Evolutionary conservation across 805 yeast genomes (phyloP).

Genomic region (Wickerhamiella lipophila): DNA sequence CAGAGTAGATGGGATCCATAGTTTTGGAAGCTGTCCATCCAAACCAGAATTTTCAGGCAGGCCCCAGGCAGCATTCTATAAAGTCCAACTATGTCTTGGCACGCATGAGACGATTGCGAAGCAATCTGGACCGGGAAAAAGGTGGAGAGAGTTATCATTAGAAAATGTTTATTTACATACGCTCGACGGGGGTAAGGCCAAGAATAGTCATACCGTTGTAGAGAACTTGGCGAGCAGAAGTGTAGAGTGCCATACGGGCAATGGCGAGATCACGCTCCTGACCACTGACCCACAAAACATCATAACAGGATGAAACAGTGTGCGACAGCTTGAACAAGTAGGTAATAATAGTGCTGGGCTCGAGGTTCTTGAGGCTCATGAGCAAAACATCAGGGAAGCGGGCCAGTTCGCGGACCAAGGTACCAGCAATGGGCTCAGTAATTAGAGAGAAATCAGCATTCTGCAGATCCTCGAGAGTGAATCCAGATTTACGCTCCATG

Average conservation of each 20-base stretch:
- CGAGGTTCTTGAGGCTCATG: slow-evolving; percentile 70
- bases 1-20: too few species aligned
- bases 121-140: background rate
- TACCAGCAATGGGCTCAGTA: slow-evolving; percentile 56
- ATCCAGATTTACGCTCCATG: slow-evolving; percentile 67
- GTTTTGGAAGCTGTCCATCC: too few species aligned
- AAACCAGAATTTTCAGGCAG: too few species aligned
- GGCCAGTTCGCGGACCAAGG: slow-evolving; percentile 62
- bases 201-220: slow-evolving; percentile 78
- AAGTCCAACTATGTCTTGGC: background rate
- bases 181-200: slow-evolving; percentile 95
- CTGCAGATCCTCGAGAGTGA: slow-evolving; percentile 23
- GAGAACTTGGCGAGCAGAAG: slow-evolving; percentile 79
- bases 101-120: background rate
- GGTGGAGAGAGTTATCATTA: background rate
- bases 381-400: slow-evolving; percentile 86
- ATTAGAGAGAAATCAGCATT: slow-evolving; percentile 48
- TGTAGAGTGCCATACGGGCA: slow-evolving; percentile 85
- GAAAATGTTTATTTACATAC: slow-evolving; percentile 53
- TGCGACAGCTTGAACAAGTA: slow-evolving; percentile 86
- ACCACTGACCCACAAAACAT: slow-evolving; percentile 92
- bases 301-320: slow-evolving; percentile 91
- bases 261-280: slow-evolving; percentile 74
- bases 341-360: slow-evolving; percentile 90
- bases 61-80: too few species aligned